A percentile compares a stretch with the other conserved stretches of the same genome.
These are phyloP conservation scores for Eimeria necatrix DNA, from an alignment of 169 alveolate species.

Conservation along the genomic window DNA sequence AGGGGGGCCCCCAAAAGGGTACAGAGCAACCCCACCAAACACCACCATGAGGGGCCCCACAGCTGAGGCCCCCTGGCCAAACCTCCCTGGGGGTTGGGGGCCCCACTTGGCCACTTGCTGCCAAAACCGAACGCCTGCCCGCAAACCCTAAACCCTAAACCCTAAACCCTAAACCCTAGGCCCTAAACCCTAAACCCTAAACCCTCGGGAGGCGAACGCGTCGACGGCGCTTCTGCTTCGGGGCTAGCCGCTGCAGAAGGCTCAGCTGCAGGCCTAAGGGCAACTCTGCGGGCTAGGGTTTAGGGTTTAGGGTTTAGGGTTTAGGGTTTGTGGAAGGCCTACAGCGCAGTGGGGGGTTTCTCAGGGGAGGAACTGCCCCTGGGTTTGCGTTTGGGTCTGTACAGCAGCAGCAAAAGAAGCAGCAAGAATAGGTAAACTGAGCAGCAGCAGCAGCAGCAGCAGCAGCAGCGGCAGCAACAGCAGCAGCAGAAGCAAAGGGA, in stretches of 20 bases:
- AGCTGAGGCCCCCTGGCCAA: not conserved
- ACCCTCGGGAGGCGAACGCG: not conserved
- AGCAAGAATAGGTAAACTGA: not conserved
- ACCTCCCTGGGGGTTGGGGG: conserved; percentile 14
- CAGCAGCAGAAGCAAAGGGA: not conserved
- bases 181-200: not conserved
- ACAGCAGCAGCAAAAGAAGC: not conserved
- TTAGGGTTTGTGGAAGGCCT: not conserved
- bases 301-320: conserved; percentile 1
- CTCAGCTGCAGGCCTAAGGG: no score
- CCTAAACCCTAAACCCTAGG: conserved; percentile 38
- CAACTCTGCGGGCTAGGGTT: not conserved
- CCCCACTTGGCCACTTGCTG: not conserved
- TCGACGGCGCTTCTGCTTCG: not conserved
- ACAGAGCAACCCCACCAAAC: conserved; percentile 41
- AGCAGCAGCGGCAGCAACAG: not conserved
- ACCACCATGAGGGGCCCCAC: conserved; percentile 6
- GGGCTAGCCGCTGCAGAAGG: not conserved
- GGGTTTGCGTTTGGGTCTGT: not conserved
- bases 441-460: not conserved
- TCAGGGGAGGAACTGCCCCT: not conserved
- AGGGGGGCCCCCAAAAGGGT: not conserved
- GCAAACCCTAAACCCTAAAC: conserved; percentile 15
- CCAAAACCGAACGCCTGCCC: conserved; percentile 18
- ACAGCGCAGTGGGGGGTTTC: conserved; percentile 21